Evolutionary conservation across 2,329 filamentous ascomycete genomes (phyloP), one percentile per base, ranked within the genome.

Genomic region (Claviceps humidiphila): DNA sequence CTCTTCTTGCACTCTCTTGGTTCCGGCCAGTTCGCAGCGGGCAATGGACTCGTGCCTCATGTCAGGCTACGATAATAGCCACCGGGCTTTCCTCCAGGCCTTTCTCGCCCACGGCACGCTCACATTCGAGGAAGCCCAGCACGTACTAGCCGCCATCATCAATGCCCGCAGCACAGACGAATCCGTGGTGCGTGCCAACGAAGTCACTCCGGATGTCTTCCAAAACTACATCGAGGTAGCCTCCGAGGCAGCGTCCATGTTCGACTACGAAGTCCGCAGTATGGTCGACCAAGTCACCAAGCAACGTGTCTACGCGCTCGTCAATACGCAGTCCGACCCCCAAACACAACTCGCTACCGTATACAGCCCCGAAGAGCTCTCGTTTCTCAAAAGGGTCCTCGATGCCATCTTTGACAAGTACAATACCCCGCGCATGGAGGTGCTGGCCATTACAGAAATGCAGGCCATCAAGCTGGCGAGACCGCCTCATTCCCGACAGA

Each of bases 331-430:
- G 9, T 89, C 85, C 55, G 93, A 98, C 66, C 74, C 84, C 0
- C 73, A 91, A 54, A 94, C 89, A 0, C 91, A 96, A 62, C 76
- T 96, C 41, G 89, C 90, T 2, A 97, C 93, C 0, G 81, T 80
- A 0, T 87, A 86, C 63, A 78, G 76, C 7, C 72, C 88, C 0
- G 89, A 95, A 58, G 90, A 97, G 70, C 87, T 97, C 37, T 81
- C 86, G 0, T 98, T 89, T 64, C 80, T 97, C 51, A 93, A 94
- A 68, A 77, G 93, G 8, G 66, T 96, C 3, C 77, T 98, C 1
- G 90, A 96, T 65, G 82, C 79, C 59, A 95, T 98, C 80, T 98
- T 97, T 64, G 88, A 94, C 57, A 85, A 80, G 20, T 82, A 89
- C 71, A 97, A 97, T 63, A 88, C 83, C 0, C 76, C 74, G 8